phyloP scores from a whole-genome alignment of 768 basidiomycete species.

The Aureoboletus auriporus region DNA sequence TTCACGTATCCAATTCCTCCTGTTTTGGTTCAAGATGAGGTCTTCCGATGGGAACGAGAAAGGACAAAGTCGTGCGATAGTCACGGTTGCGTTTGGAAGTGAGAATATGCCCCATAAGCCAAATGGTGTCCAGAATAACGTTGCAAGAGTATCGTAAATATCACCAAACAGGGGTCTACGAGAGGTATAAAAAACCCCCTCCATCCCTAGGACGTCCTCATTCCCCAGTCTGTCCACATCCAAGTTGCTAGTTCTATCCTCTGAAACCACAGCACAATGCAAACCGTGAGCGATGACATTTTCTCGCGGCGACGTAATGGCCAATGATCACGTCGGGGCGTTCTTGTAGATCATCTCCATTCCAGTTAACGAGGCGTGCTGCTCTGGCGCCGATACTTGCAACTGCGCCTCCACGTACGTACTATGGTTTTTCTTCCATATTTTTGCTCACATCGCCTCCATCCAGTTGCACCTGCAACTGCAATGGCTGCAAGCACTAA shows the following conservation, averaged over 20 bases:
- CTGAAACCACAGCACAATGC: slow-evolving; percentile 3
- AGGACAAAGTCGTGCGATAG: too few relatives aligned
- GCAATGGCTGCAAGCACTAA: slow-evolving; percentile 10
- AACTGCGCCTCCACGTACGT: not conserved
- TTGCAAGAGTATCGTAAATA: not conserved
- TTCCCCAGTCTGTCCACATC: not conserved
- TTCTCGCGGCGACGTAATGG: too few relatives aligned
- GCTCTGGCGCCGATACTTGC: not conserved
- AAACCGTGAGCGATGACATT: slow-evolving; percentile 6
- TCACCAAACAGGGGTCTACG: not conserved
- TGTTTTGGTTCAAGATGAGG: not conserved
- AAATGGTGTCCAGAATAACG: not conserved
- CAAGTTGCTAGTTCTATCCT: not conserved
- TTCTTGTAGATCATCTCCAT: not conserved
- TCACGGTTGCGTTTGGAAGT: not conserved
- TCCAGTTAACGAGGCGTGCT: slow-evolving; percentile 4
- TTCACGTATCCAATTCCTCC: not conserved
- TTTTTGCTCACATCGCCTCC: not conserved
- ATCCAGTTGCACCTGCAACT: slow-evolving; percentile 13
- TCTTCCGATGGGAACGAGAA: not conserved
- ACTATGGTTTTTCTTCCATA: too few relatives aligned
- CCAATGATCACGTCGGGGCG: not conserved
- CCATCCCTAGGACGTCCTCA: not conserved
- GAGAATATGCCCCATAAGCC: not conserved
- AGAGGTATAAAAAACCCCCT: not conserved